A percentile compares a stretch with the other conserved stretches of the same genome.
These are phyloP conservation scores for Heliamphora exappendiculata DNA, from an alignment of 148 eudicot species.

Conservation along the genomic window DNA sequence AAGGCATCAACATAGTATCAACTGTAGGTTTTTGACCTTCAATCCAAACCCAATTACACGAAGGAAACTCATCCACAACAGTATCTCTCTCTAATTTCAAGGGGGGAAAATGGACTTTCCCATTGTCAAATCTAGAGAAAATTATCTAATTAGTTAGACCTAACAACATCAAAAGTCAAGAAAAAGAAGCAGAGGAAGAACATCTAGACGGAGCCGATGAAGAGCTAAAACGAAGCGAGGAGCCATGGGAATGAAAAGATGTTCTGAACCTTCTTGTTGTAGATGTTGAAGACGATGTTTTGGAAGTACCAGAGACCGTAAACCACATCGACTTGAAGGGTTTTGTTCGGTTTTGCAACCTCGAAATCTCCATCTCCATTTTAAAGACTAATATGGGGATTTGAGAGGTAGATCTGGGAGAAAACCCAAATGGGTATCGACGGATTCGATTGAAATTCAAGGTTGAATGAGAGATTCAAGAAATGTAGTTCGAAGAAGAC, in stretches of 20 bases:
- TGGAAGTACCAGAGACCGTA: constrained; percentile 91
- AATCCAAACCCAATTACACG: constrained; percentile 68
- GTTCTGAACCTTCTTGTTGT: constrained; percentile 68
- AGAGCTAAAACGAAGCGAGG: constrained; percentile 78
- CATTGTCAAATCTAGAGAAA: constrained; percentile 29
- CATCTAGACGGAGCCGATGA: constrained; percentile 82
- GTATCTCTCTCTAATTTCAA: not conserved
- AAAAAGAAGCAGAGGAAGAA: constrained; percentile 33
- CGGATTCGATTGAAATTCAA: constrained; percentile 11
- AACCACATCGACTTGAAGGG: constrained; percentile 52
- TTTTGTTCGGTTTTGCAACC: constrained; percentile 32
- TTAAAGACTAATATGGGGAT: constrained; percentile 31
- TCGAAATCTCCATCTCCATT: constrained; percentile 28
- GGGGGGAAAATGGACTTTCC: not conserved
- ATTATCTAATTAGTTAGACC: constrained; percentile 9
- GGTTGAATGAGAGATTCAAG: constrained; percentile 27
- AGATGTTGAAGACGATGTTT: constrained; percentile 78
- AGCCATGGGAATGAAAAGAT: constrained; percentile 93
- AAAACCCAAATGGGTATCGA: constrained; percentile 25
- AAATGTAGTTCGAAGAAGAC: constrained; percentile 22
- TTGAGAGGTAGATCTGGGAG: constrained; percentile 27
- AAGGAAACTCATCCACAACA: constrained; percentile 63
- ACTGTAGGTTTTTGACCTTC: constrained; percentile 56
- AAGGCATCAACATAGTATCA: constrained; percentile 64
- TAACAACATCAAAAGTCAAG: constrained; percentile 17